phyloP scores from a whole-genome alignment of 306 rosid species.

The Nissolia schottii region DNA sequence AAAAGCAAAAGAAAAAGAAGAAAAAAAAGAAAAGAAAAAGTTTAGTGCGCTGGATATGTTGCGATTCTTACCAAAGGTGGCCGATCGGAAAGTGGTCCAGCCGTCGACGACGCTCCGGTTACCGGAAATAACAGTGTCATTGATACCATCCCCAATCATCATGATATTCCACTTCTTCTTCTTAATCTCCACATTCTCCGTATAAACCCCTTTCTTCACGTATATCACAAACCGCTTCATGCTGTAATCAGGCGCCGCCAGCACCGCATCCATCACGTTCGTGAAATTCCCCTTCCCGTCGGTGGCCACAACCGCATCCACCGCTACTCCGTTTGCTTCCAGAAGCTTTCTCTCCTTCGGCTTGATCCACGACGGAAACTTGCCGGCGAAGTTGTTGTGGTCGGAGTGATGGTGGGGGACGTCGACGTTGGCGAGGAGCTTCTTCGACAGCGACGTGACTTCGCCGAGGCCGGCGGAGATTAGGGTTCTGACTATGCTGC shows the following conservation, averaged over 20 bases:
- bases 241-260: constrained; percentile 75
- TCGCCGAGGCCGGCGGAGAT: constrained; percentile 41
- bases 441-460: constrained; percentile 41
- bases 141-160: constrained; percentile 81
- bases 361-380: constrained; percentile 59
- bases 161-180: constrained; percentile 90
- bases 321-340: constrained; percentile 30
- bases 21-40: background rate
- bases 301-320: constrained; percentile 54
- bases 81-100: constrained; percentile 81
- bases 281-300: constrained; percentile 76
- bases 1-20: background rate
- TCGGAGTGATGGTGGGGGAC: constrained; percentile 18
- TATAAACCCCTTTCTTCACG: constrained; percentile 63
- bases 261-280: constrained; percentile 58
- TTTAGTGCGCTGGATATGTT: background rate
- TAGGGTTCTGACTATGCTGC: constrained; percentile 42
- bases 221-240: constrained; percentile 59
- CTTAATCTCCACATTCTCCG: constrained; percentile 76
- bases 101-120: constrained; percentile 53
- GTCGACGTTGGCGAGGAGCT: constrained; percentile 45
- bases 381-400: background rate
- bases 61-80: constrained; percentile 67
- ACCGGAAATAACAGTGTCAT: constrained; percentile 64
- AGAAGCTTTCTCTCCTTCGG: constrained; percentile 45